Evolutionary conservation across 257 asterid species (phyloP), one percentile per base, ranked within the genome.

Genomic region (Craterostigma plantagineum): DNA sequence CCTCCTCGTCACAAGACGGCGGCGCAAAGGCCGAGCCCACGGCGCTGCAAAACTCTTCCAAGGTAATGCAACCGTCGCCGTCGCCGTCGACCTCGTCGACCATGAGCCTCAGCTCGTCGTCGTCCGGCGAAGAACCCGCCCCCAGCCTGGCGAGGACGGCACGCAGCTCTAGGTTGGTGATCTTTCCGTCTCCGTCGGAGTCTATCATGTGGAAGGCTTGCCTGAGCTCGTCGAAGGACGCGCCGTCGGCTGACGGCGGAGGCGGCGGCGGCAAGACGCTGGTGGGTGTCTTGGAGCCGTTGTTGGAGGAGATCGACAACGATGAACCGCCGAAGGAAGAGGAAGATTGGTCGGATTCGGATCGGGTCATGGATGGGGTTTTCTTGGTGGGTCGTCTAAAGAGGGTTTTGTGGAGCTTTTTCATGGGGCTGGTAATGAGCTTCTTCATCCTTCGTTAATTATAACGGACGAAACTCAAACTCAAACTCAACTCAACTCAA

Each of bases 281-380:
- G 2, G 30, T 23, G 30, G 30, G 30, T 2, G 30, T 23, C 6
- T 2, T 6, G 30, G 30, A 23, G 30, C 30, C 30, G 14, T 79
- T 93, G 73, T 90, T 84, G 6, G 81, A n/a, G n/a, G n/a, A n/a
- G n/a, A n/a, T 77, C 0, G 92, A 92, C 34, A 93, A 76, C 27
- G 72, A 46, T n/a, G n/a, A n/a, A n/a, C n/a, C n/a, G 7, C 73
- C 81, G 46, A 41, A 16, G 8, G 60, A n/a, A n/a, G n/a, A 68
- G 10, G 77, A 72, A 0, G 53, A 50, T 3, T 71, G 67, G 0
- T 75, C 75, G 46, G 78, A 51, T 9, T 61, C 54, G 36, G 76
- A 66, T 14, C 64, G 60, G 4, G 65, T 51, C 46, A 52, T 63
- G 37, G 69, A 55, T 0, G 44, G 61, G 66, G 63, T 58, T 45